These are phyloP conservation scores for Symbiodinium pilosum DNA, from an alignment of 73 alveolate species.

Conservation along the genomic window DNA sequence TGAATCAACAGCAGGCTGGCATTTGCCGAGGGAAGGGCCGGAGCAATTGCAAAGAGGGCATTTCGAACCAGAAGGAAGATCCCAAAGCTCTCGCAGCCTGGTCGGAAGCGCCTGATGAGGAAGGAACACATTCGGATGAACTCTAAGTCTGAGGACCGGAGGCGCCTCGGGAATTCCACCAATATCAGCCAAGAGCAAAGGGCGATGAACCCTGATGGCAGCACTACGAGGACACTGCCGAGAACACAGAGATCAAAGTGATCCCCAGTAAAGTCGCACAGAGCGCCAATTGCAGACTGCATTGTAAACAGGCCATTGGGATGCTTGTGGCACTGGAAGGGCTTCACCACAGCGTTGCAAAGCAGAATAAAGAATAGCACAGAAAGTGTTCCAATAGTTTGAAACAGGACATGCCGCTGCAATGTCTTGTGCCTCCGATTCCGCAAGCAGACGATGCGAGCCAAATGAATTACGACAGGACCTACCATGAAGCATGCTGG, in stretches of 20 bases:
- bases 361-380: constrained; percentile 37
- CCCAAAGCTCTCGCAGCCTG: background rate
- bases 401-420: constrained; percentile 18
- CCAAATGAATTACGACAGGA: constrained; percentile 17
- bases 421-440: background rate
- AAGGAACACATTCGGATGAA: background rate
- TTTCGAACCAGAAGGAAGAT: background rate
- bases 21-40: background rate
- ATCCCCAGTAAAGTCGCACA: background rate
- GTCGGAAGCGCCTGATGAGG: background rate
- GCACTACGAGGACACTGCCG: background rate
- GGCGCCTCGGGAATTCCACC: background rate
- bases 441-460: too few relatives aligned
- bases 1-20: background rate
- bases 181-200: background rate
- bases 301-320: constrained; percentile 14
- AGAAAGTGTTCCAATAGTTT: constrained; percentile 15
- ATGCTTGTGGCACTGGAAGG: constrained; percentile 37
- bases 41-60: background rate
- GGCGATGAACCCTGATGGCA: background rate
- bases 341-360: constrained; percentile 26
- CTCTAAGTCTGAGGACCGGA: background rate
- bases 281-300: background rate
- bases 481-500: too few relatives aligned
- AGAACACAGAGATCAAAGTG: background rate